Evolutionary conservation across 441 rosid species (phyloP).

Genomic region (Erodium trifolium): DNA sequence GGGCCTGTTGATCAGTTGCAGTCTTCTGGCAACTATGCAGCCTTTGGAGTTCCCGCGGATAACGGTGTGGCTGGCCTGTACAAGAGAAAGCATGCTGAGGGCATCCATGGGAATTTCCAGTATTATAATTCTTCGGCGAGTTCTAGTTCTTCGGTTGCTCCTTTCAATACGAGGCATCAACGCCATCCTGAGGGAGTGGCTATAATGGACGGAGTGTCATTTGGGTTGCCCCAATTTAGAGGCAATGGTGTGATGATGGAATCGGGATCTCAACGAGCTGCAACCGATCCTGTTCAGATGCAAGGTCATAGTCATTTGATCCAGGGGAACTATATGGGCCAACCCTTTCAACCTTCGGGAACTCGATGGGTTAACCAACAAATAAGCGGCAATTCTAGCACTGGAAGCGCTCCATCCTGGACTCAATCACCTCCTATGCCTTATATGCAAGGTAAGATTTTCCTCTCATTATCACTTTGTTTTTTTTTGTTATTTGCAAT

Average conservation of each 20-base stretch:
- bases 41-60: constrained; percentile 45
- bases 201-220: constrained; percentile 33
- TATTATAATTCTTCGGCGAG: constrained; percentile 41
- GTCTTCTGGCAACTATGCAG: constrained; percentile 31
- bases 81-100: constrained; percentile 67
- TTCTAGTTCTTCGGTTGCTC: constrained; percentile 34
- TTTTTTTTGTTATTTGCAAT: too few species aligned
- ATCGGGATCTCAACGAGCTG: constrained; percentile 45
- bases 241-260: constrained; percentile 39
- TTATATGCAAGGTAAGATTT: constrained; percentile 51
- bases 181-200: constrained; percentile 32
- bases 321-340: constrained; percentile 54
- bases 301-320: constrained; percentile 37
- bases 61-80: constrained; percentile 37
- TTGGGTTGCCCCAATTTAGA: constrained; percentile 34
- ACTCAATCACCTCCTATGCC: constrained; percentile 41
- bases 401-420: constrained; percentile 49
- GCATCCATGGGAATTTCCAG: constrained; percentile 40
- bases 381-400: constrained; percentile 27
- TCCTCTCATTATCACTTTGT: not conserved
- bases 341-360: constrained; percentile 41
- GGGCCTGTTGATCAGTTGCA: constrained; percentile 2
- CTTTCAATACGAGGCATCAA: constrained; percentile 34
- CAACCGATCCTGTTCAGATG: constrained; percentile 43
- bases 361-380: constrained; percentile 46